A percentile compares a stretch with the other conserved stretches of the same genome.
Evolutionary conservation across 176 grass and related monocot genomes (phyloP).

Genomic region (Pontederia paniculata): DNA sequence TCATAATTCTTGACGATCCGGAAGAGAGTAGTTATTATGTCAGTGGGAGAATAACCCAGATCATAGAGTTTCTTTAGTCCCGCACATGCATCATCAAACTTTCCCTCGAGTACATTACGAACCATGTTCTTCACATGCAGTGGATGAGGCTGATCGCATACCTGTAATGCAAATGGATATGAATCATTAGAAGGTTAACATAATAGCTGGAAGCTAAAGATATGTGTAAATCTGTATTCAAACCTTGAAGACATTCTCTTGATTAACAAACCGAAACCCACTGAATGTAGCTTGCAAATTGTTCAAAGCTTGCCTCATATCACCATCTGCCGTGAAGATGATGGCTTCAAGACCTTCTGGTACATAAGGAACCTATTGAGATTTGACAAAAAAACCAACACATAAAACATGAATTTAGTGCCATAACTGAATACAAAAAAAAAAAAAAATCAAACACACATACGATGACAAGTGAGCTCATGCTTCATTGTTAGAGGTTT

Average conservation of each 20-base stretch:
- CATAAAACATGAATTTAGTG: not conserved
- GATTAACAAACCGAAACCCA: slow-evolving; percentile 88
- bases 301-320: slow-evolving; percentile 98
- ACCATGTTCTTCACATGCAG: slow-evolving; percentile 88
- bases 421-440: too few species aligned
- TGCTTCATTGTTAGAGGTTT: too few species aligned
- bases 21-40: slow-evolving; percentile 93
- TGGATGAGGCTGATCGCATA: slow-evolving; percentile 92
- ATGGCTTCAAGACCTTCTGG: slow-evolving; percentile 91
- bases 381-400: slow-evolving; percentile 20
- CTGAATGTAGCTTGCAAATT: slow-evolving; percentile 90
- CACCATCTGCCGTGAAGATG: slow-evolving; percentile 96
- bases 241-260: slow-evolving; percentile 94
- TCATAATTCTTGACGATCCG: slow-evolving; percentile 89
- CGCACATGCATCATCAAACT: slow-evolving; percentile 69
- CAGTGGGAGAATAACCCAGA: slow-evolving; percentile 86
- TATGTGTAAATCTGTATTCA: slow-evolving; percentile 1
- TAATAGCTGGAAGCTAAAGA: slow-evolving; percentile 2
- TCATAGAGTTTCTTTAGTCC: slow-evolving; percentile 79
- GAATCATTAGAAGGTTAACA: not conserved
- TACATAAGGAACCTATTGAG: slow-evolving; percentile 66
- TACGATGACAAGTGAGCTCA: too few species aligned
- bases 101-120: slow-evolving; percentile 72
- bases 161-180: slow-evolving; percentile 23
- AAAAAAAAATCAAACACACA: too few species aligned